Percentiles rank a stretch among this genome's conserved stretches.
These are phyloP conservation scores for Fusarium nisikadoi DNA, from an alignment of 2,329 filamentous ascomycete genomes.

Conservation along the genomic window DNA sequence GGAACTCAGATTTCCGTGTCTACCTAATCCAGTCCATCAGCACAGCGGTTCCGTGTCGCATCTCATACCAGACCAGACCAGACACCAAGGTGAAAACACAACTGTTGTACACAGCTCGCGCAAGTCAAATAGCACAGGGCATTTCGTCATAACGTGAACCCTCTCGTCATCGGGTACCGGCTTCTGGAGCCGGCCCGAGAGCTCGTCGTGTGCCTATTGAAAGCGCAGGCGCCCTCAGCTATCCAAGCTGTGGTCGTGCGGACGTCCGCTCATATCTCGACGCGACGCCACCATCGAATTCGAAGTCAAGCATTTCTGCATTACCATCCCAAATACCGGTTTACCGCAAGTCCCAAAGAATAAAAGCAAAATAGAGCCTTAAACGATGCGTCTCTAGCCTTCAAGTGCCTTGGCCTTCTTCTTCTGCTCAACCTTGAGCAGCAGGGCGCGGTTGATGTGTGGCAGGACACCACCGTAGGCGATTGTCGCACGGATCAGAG, in stretches of 20 bases:
- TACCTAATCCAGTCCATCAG: slow-evolving; percentile 47
- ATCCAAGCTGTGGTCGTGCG: slow-evolving; percentile 42
- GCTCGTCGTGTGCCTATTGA: slow-evolving; percentile 33
- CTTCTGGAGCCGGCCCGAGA: slow-evolving; percentile 22
- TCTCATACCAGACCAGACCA: slow-evolving; percentile 28
- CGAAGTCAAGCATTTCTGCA: slow-evolving; percentile 44
- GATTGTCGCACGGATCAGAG: slow-evolving; percentile 95
- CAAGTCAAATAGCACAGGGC: slow-evolving; percentile 32
- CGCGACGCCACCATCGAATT: slow-evolving; percentile 41
- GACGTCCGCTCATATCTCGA: slow-evolving; percentile 35
- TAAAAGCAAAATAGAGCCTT: slow-evolving; percentile 36
- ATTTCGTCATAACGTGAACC: slow-evolving; percentile 23
- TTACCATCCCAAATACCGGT: slow-evolving; percentile 44
- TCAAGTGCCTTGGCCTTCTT: slow-evolving; percentile 77
- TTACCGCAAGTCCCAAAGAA: slow-evolving; percentile 40
- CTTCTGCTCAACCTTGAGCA: slow-evolving; percentile 97
- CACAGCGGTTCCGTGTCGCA: slow-evolving; percentile 39
- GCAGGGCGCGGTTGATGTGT: slow-evolving; percentile 96
- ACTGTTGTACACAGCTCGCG: slow-evolving; percentile 43
- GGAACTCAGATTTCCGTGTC: slow-evolving; percentile 43
- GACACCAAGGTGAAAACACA: slow-evolving; percentile 38
- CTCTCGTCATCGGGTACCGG: slow-evolving; percentile 16
- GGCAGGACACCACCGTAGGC: slow-evolving; percentile 98
- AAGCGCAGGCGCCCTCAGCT: slow-evolving; percentile 38
- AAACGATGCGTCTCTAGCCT: slow-evolving; percentile 47